Percentiles rank a stretch among this genome's conserved stretches.
These are phyloP conservation scores for Fraxinus dipetala DNA, from an alignment of 305 asterid species.

Conservation along the genomic window DNA sequence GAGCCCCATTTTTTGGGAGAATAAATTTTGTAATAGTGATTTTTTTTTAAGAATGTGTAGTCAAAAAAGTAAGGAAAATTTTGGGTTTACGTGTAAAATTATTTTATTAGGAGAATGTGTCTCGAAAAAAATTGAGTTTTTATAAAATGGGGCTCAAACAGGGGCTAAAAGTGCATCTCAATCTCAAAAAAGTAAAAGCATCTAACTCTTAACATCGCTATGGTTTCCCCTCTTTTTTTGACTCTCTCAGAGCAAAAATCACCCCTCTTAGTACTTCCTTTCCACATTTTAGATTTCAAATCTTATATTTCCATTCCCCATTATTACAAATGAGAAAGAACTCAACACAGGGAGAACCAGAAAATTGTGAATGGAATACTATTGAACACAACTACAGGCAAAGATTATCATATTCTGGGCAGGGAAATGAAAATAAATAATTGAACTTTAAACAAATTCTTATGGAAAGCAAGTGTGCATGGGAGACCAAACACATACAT, in stretches of 20 bases:
- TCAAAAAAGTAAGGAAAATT: neutral
- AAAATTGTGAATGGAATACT: conserved; percentile 4
- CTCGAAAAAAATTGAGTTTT: neutral
- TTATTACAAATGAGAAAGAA: neutral
- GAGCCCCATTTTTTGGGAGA: neutral
- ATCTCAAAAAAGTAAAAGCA: conserved; percentile 15
- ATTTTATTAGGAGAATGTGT: neutral
- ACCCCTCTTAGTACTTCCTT: conserved; percentile 12
- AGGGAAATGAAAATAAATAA: neutral
- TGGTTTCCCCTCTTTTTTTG: neutral
- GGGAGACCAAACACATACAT: conserved; percentile 23
- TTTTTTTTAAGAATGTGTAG: neutral
- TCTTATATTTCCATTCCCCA: conserved; percentile 4
- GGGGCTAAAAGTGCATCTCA: conserved; percentile 13
- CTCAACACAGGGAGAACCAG: neutral
- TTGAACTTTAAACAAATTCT: conserved; percentile 5
- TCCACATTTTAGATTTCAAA: neutral
- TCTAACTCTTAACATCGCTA: conserved; percentile 2
- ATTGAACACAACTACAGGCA: conserved; percentile 14
- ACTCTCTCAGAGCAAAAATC: neutral
- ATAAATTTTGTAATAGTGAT: neutral
- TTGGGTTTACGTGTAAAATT: neutral
- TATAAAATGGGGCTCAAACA: neutral
- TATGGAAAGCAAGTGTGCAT: neutral
- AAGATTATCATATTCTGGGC: conserved; percentile 21